phyloP scores from a whole-genome alignment of 495 filamentous ascomycete species.

The Aspergillus homomorphus region DNA sequence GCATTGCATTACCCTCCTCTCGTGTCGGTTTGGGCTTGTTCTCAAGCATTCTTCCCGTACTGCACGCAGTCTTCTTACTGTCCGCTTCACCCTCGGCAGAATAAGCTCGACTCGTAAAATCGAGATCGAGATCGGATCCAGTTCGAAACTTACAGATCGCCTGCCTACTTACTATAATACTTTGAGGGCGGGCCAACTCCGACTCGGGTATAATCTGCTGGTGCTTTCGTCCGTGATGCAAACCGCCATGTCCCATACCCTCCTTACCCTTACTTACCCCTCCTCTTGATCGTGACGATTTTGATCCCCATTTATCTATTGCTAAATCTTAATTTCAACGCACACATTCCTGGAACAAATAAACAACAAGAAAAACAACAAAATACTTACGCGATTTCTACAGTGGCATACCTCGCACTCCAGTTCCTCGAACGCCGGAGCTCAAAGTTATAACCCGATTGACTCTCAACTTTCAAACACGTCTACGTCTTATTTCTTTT shows the following conservation, averaged over 20 bases:
- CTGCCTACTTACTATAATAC: not conserved
- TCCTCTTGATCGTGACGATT: too few species aligned
- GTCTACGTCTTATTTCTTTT: not conserved
- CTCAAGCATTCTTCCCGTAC: not conserved
- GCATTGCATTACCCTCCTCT: not conserved
- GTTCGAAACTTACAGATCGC: not conserved
- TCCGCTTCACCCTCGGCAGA: conserved; percentile 5
- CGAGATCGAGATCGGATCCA: not conserved
- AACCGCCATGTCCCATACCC: not conserved
- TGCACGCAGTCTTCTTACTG: conserved; percentile 3
- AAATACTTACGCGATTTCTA: conserved; percentile 17
- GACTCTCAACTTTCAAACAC: not conserved
- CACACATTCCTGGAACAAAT: not conserved
- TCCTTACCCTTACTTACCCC: too few species aligned
- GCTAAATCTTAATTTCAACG: conserved; percentile 18
- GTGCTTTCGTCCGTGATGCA: not conserved
- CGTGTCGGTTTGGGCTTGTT: not conserved
- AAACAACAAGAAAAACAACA: not conserved
- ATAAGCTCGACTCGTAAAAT: not conserved
- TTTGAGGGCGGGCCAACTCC: too few species aligned
- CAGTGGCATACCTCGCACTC: conserved; percentile 37
- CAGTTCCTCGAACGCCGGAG: conserved; percentile 33
- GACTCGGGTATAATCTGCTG: too few species aligned
- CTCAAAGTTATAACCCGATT: conserved; percentile 31
- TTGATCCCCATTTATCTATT: conserved; percentile 4